Evolutionary conservation across 768 basidiomycete genomes (phyloP), one percentile per base, ranked within the genome.

Genomic region (Kwoniella mangroviensis): DNA sequence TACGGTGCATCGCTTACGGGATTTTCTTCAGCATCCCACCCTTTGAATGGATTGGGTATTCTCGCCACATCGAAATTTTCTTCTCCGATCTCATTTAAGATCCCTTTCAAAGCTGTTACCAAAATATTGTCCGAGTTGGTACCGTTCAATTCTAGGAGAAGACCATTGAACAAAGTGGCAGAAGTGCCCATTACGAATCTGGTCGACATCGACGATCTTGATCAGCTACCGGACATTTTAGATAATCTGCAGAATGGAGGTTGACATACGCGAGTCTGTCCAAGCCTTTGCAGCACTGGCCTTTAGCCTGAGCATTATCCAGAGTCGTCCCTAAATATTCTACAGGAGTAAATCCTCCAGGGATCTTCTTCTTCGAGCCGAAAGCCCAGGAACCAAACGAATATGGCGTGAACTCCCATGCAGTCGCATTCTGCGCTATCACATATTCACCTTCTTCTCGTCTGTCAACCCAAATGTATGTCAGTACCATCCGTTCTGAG

Each of bases 101-200:
- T 78, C 26, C 58, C 61, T 21, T 65, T 71, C 54, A 83, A 58
- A 43, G 61, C 28, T 51, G 81, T 28, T 13, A 73, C 28, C 17
- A 52, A 69, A 28, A 81, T 51, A 28, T 78, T 26, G 26, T 67
- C 34, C 6, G 73, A 65, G 55, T 76, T 71, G 41, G 75, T 52
- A 6, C 63, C 34, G 64, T 77, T 75, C 13, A 83, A 65, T 56
- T 64, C 56, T 3, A 75, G 59, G 49, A 82, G 77, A 7, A 77
- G 77, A 40, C 64, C 72, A 51, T 81, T 81, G 79, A 84, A 84
- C 17, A 84, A 72, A 7, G 83, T 81, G 1, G 82, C 79, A 51
- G 91, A 92, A 2, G 88, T 88, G 11, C 90, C 92, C 85, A 92
- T 90, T 42, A 93, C 78, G 79, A 92, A 93, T 0, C 76, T 79